Evolutionary conservation across 768 basidiomycete species (phyloP).

Genomic region (Lactifluus hygrophoroides): DNA sequence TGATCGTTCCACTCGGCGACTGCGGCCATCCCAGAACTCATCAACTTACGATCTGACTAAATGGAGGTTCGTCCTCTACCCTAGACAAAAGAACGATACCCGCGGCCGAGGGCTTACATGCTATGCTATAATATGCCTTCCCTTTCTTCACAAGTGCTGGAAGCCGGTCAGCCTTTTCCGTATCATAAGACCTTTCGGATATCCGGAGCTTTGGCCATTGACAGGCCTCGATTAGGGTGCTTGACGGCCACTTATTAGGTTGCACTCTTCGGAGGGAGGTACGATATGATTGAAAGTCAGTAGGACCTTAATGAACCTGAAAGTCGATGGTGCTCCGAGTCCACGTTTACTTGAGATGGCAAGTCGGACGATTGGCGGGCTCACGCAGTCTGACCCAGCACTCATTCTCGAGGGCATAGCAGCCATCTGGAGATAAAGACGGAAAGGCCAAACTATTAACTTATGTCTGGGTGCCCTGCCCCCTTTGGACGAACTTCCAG

Average conservation of each 20-base stretch:
- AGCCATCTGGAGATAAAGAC: background rate
- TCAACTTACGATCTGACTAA: background rate
- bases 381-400: background rate
- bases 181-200: background rate
- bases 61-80: background rate
- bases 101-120: background rate
- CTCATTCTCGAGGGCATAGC: background rate
- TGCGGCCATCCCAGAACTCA: background rate
- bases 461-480: too few relatives aligned
- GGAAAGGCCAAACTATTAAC: background rate
- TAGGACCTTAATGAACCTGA: background rate
- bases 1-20: background rate
- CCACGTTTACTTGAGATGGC: background rate
- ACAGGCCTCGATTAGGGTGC: background rate
- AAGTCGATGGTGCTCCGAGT: background rate
- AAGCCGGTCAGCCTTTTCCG: background rate
- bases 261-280: background rate
- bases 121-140: background rate
- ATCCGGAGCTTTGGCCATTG: background rate
- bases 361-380: background rate
- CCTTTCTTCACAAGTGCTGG: background rate
- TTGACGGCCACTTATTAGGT: background rate
- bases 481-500: too few relatives aligned
- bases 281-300: background rate
- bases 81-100: background rate